Evolutionary conservation across 164 flowering plant species (phyloP), one percentile per base, ranked within the genome.

Genomic region (Macadamia integrifolia): DNA sequence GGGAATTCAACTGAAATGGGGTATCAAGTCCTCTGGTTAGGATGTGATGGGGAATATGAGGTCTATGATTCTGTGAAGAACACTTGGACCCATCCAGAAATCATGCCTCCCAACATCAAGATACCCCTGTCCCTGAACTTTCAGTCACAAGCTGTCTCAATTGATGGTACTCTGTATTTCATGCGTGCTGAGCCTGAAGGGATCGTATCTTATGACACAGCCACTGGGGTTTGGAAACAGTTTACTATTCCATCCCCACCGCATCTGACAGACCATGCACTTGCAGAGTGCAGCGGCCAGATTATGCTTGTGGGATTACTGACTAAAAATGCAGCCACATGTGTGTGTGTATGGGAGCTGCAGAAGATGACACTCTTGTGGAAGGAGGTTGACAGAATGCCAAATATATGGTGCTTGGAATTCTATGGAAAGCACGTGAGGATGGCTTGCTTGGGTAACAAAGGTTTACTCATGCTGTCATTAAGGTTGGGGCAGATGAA

Each of bases 341-440:
- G 99, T 59, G 97, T 92, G 31, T 94, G 92, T 85, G 81, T 94
- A 77, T 94, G 98, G 99, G 99, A 94, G 90, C 89, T 94, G 80
- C 97, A 92, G 84, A 92, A 81, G 85, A 94, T 94, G 99, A 88
- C 88, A 31, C 92, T 92, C 70, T 85, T 92, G 83, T 94, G 99
- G 99, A 94, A 92, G 95, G 99, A 94, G 99, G 99, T 92, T 83
- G 99, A 94, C 97, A 94, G 99, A 94, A 94, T 94, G 99, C 99
- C 99, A 94, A 94, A 94, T 68, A 68, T 87, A 67, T 86, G 86
- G 97, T 92, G 99, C 99, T 89, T 94, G 80, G 99, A 94, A 55
- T 92, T 94, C 83, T 94, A 94, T 49, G 99, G 98, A 62, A 94
- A 94, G 99, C 92, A 88, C 87, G 85, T 94, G 28, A 76, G 88